Conservation (phyloP, 495 filamentous ascomycete genomes). For the Halenospora varia region DNA sequence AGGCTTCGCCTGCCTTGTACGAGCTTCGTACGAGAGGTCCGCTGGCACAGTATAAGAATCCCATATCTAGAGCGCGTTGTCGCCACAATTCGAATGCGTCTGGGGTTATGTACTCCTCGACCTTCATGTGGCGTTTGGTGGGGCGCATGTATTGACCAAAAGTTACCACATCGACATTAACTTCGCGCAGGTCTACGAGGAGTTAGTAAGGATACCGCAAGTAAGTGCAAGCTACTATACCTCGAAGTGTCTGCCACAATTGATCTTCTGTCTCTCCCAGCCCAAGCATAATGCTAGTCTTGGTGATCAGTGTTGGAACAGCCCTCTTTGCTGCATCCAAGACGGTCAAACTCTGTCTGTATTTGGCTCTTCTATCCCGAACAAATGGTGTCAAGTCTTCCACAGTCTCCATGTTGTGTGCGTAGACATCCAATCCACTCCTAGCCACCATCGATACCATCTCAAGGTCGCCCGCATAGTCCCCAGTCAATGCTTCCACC, state of each 20-base stretch:
- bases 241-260: conserved; percentile 71
- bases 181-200: conserved; percentile 61
- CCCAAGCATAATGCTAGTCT: conserved; percentile 96
- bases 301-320: conserved; percentile 77
- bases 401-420: conserved; percentile 95
- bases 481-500: conserved; percentile 94
- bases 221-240: conserved; percentile 29
- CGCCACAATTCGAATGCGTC: conserved; percentile 88
- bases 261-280: conserved; percentile 91
- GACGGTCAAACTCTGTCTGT: conserved; percentile 79
- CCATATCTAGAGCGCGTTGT: conserved; percentile 85
- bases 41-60: conserved; percentile 93
- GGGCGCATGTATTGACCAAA: conserved; percentile 99
- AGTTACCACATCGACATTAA: conserved; percentile 88
- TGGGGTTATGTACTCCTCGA: conserved; percentile 89
- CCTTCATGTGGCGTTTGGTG: conserved; percentile 95
- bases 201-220: conserved; percentile 15
- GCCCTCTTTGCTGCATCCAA: conserved; percentile 77
- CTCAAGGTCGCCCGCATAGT: conserved; percentile 78
- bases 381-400: conserved; percentile 87
- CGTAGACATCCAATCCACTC: conserved; percentile 92
- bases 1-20: conserved; percentile 97
- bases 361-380: conserved; percentile 84
- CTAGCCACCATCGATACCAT: conserved; percentile 77
- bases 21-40: conserved; percentile 89